A percentile compares a stretch with the other conserved stretches of the same genome.
Conservation (phyloP, 208 protist species). For the Trypanosoma congolense region DNA sequence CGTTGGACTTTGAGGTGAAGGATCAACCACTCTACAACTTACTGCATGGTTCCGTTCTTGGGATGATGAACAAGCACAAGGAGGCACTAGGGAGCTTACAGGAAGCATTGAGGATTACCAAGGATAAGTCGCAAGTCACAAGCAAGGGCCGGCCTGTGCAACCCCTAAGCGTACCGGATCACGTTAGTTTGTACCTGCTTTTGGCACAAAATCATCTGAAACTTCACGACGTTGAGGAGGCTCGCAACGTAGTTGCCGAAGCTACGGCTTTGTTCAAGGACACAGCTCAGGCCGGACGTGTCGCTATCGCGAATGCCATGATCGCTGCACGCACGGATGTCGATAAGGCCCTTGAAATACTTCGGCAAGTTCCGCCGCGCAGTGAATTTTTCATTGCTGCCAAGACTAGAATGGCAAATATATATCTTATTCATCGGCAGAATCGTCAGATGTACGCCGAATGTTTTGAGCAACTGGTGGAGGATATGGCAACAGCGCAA, state of each 20-base stretch:
- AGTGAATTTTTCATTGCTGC: slow-evolving; percentile 78
- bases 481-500: slow-evolving; percentile 59
- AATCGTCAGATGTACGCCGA: slow-evolving; percentile 76
- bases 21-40: slow-evolving; percentile 91
- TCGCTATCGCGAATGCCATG: slow-evolving; percentile 83
- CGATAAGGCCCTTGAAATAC: slow-evolving; percentile 76
- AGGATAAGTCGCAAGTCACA: slow-evolving; percentile 24
- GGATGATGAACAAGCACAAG: slow-evolving; percentile 51
- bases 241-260: slow-evolving; percentile 59
- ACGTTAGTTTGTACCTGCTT: slow-evolving; percentile 86
- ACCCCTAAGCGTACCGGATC: slow-evolving; percentile 73
- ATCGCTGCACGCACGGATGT: slow-evolving; percentile 78
- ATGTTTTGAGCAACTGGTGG: slow-evolving; percentile 89
- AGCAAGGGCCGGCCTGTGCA: slow-evolving; percentile 44
- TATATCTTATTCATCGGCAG: slow-evolving; percentile 81
- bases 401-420: slow-evolving; percentile 82
- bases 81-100: slow-evolving; percentile 74
- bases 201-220: slow-evolving; percentile 74
- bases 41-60: slow-evolving; percentile 79
- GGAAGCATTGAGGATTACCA: slow-evolving; percentile 26
- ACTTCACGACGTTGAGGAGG: slow-evolving; percentile 71
- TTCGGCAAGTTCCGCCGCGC: slow-evolving; percentile 60
- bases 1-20: slow-evolving; percentile 90
- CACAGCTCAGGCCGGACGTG: slow-evolving; percentile 65
- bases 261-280: slow-evolving; percentile 54